Percentiles rank a stretch among this genome's conserved stretches.
Evolutionary conservation across 2,329 filamentous ascomycete species (phyloP).

Genomic region (Fusarium palustre): DNA sequence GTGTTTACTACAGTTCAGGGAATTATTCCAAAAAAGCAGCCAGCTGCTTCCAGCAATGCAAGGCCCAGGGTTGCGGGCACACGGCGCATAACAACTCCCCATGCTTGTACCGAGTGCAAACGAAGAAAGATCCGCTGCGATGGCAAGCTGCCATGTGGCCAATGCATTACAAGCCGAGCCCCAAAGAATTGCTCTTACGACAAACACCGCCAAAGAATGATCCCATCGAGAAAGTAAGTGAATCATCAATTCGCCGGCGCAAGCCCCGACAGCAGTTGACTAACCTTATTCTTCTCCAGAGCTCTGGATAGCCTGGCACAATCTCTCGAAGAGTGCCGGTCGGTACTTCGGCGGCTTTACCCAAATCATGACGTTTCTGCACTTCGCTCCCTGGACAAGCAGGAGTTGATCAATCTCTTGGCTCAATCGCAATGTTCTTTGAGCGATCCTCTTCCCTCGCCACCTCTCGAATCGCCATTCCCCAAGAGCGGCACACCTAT

Average conservation of each 20-base stretch:
- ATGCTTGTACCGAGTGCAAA: slow-evolving; percentile 82
- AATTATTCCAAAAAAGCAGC: slow-evolving; percentile 63
- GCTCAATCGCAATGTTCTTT: slow-evolving; percentile 59
- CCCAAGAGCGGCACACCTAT: slow-evolving; percentile 61
- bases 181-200: slow-evolving; percentile 84
- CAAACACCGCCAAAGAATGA: slow-evolving; percentile 80
- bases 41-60: slow-evolving; percentile 50
- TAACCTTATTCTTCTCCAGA: slow-evolving; percentile 48
- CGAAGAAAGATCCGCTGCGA: slow-evolving; percentile 87
- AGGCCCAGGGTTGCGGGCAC: slow-evolving; percentile 55
- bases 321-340: slow-evolving; percentile 71
- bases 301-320: slow-evolving; percentile 73
- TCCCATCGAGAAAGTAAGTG: slow-evolving; percentile 80
- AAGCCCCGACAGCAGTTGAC: not conserved
- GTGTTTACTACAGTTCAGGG: slow-evolving; percentile 58
- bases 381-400: slow-evolving; percentile 66
- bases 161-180: slow-evolving; percentile 84
- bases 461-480: slow-evolving; percentile 64
- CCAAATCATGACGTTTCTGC: slow-evolving; percentile 66
- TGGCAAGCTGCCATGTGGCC: slow-evolving; percentile 83
- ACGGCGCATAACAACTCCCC: slow-evolving; percentile 67
- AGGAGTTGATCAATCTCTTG: slow-evolving; percentile 69
- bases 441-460: slow-evolving; percentile 61
- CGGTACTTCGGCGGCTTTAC: slow-evolving; percentile 61
- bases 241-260: slow-evolving; percentile 25